phyloP scores from a whole-genome alignment of 2,329 filamentous ascomycete species.

The Phyllosticta paracitricarpa region DNA sequence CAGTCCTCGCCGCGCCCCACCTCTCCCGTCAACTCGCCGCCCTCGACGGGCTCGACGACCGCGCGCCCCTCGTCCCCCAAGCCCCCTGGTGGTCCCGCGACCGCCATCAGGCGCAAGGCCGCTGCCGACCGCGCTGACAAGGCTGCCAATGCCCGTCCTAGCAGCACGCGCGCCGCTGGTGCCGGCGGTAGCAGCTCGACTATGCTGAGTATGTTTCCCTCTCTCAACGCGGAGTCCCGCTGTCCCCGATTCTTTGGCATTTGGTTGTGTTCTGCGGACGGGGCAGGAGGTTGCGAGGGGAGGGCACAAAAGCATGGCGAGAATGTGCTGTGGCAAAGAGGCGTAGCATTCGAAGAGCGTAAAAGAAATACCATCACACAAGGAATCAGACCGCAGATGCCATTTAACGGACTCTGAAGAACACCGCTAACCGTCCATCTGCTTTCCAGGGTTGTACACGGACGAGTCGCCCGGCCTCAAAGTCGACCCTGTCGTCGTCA shows the following conservation, averaged over 20 bases:
- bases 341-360: neutral
- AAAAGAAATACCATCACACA: too few relatives aligned
- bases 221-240: neutral
- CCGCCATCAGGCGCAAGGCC: slow-evolving; percentile 87
- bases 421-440: slow-evolving; percentile 14
- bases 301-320: neutral
- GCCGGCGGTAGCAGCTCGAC: slow-evolving; percentile 95
- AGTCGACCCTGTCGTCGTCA: slow-evolving; percentile 94
- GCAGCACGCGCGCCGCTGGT: slow-evolving; percentile 84
- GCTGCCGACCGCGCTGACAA: slow-evolving; percentile 97
- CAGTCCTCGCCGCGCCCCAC: slow-evolving; percentile 28
- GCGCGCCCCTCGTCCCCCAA: slow-evolving; percentile 77
- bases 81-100: slow-evolving; percentile 86
- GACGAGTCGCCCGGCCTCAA: slow-evolving; percentile 96
- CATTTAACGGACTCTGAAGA: neutral
- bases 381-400: too few relatives aligned
- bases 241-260: neutral
- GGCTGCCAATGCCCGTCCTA: slow-evolving; percentile 84
- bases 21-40: slow-evolving; percentile 26
- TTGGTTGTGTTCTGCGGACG: neutral
- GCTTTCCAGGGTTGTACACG: slow-evolving; percentile 72
- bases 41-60: slow-evolving; percentile 54
- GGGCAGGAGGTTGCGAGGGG: neutral
- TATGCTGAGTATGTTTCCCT: slow-evolving; percentile 72
- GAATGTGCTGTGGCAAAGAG: neutral